Percentiles rank a stretch among this genome's conserved stretches.
These are phyloP conservation scores for Crepidotus sp. DNA, from an alignment of 1,284 basidiomycete species.

Conservation along the genomic window DNA sequence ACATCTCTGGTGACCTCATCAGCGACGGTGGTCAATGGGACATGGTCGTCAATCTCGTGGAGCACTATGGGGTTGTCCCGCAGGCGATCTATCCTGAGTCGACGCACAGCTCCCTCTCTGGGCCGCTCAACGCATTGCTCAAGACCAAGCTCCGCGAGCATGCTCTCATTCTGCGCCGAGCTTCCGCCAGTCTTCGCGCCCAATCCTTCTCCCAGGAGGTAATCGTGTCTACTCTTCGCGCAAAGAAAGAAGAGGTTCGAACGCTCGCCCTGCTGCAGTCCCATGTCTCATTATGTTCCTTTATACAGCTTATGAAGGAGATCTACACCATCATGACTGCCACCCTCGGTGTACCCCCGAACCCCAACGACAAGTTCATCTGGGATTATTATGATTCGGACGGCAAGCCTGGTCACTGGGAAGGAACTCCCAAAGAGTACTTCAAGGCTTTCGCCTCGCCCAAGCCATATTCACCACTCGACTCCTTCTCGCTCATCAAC, in stretches of 20 bases:
- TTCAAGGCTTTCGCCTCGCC: conserved; percentile 55
- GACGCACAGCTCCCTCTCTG: conserved; percentile 69
- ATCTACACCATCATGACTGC: conserved; percentile 84
- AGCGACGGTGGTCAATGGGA: conserved; percentile 94
- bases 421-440: conserved; percentile 76
- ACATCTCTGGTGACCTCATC: conserved; percentile 72
- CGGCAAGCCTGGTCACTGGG: conserved; percentile 69
- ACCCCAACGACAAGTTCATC: conserved; percentile 60
- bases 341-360: conserved; percentile 78
- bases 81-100: conserved; percentile 83
- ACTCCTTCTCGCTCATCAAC: conserved; percentile 88
- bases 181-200: conserved; percentile 44
- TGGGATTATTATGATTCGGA: conserved; percentile 87
- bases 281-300: background rate
- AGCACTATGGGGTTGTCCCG: conserved; percentile 41
- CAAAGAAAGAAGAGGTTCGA: conserved; percentile 62
- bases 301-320: conserved; percentile 66
- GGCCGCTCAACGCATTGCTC: conserved; percentile 69
- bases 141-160: conserved; percentile 90
- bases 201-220: conserved; percentile 37
- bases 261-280: background rate
- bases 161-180: conserved; percentile 69
- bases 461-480: conserved; percentile 52
- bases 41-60: conserved; percentile 84
- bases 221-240: conserved; percentile 45